Base-by-base conservation (phyloP, 2,329 filamentous ascomycete species). In the Raffaelea arxii region DNA sequence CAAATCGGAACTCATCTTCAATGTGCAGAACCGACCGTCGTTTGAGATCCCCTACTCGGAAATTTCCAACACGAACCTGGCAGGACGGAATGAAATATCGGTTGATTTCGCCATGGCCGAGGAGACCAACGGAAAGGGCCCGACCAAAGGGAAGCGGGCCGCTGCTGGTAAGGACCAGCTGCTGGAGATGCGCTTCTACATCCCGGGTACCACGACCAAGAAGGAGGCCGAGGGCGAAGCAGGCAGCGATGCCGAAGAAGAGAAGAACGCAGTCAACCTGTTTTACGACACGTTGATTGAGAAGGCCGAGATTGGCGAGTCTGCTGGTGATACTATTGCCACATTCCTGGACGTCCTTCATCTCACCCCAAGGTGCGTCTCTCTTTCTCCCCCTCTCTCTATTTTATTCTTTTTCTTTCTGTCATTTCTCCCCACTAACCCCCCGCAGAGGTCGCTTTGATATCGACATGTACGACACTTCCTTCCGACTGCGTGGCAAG, bases 391-490 rank as follows among this genome's bases (percentile, higher is more conserved):
- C 32, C 14, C 6, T 10, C 14, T 36, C 16, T 9, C 22, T 25
- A 18, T 43, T 23, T 25, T 37, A 18, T 19, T 36, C 6, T 18
- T 36, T 18, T 30, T 30, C 27, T 30, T 30, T 30, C 27, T 30
- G 9, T 30, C 16, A 11, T 24, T 11, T n/a, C 16, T 41, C 37
- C 23, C 12, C 32, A 16, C 24, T 21, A 19, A 25, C n/a, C 23
- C 10, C 16, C n/a, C 25, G 9, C 66, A 90, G 92, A 85, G 94
- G 92, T 64, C 91, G 92, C 55, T 98, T 98, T 75, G 92, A 97
- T 65, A 95, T 98, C 69, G 92, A 98, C 65, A 95, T 98, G 85
- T 98, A 98, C 76, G 92, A 97, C 66, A 84, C 81, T 16, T 97
- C 92, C 2, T 97, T 98, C 77, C 85, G 92, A 52, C 77, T 98